Evolutionary conservation across 345 rosid genomes (phyloP), one percentile per base, ranked within the genome.

Genomic region (Salix koriyanagi): DNA sequence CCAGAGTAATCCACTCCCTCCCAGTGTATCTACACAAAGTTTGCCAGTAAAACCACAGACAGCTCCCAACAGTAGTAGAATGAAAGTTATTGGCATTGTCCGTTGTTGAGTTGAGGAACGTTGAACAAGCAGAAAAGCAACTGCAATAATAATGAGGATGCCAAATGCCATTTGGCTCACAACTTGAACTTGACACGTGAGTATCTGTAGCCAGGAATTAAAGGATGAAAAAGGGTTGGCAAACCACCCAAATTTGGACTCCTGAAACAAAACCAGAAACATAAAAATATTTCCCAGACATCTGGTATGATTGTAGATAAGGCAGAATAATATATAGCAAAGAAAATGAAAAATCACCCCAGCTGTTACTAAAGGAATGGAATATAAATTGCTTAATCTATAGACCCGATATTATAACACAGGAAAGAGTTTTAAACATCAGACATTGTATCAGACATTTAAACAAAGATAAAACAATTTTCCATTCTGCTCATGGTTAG

Each of bases 1-100:
- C 99, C 99, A 96, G 36, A 68, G 81, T 8, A 79, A 73, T 61
- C 98, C 99, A 1, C 84, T 79, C 37, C 99, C 98, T 16, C 98
- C 98, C 34, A 96, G 54, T 1, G 95, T 89, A 83, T 94, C 98
- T 1, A 94, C 89, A 37, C 99, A 92, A 19, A 91, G 62, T 84
- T 92, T 96, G 52, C 95, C 98, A 0, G 92, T 86, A 48, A 86
- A 78, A 74, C 97, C 99, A 70, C 99, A 92, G 16, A 56, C 76
- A 39, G 72, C 70, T 74, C 97, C 99, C 23, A 94, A 81, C 71
- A 94, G 85, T 66, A 96, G 60, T 26, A 96, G 80, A 10, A 94
- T 84, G 84, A 85, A 87, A 32, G 95, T 90, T 23, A 90, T 66
- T 0, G 99, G 97, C 96, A 89, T 93, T 21, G 87, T 77, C 77